Conservation (phyloP, 805 yeast genomes). For the Monosporozyma unispora region DNA sequence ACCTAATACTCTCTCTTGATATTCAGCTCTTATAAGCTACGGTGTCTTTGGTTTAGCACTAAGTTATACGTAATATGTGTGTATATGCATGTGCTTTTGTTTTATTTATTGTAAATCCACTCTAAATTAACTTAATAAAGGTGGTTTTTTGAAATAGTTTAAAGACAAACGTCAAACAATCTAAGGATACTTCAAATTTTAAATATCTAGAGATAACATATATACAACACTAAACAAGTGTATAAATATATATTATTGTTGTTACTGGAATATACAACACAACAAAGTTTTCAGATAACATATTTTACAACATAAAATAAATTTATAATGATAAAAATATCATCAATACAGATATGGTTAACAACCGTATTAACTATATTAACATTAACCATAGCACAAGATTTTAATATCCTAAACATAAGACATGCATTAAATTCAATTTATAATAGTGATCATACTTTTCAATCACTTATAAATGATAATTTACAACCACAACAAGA, state of each 20-base stretch:
- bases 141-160: neutral
- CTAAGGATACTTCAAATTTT: neutral
- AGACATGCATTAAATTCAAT: neutral
- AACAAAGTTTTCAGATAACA: too few relatives aligned
- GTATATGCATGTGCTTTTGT: too few relatives aligned
- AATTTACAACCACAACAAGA: neutral
- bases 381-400: neutral
- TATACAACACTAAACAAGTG: too few relatives aligned
- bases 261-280: neutral
- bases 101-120: too few relatives aligned
- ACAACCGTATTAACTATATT: neutral
- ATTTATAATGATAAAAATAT: neutral
- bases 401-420: constrained; percentile 1
- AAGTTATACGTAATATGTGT: too few relatives aligned
- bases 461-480: neutral
- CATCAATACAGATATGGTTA: neutral
- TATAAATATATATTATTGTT: too few relatives aligned
- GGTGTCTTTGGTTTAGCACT: too few relatives aligned
- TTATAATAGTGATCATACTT: neutral
- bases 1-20: too few relatives aligned
- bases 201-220: neutral
- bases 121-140: neutral
- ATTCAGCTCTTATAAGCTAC: too few relatives aligned
- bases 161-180: neutral
- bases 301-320: too few relatives aligned